Base-by-base conservation (phyloP, 2,329 filamentous ascomycete genomes). In the Penicillium vulpinum region DNA sequence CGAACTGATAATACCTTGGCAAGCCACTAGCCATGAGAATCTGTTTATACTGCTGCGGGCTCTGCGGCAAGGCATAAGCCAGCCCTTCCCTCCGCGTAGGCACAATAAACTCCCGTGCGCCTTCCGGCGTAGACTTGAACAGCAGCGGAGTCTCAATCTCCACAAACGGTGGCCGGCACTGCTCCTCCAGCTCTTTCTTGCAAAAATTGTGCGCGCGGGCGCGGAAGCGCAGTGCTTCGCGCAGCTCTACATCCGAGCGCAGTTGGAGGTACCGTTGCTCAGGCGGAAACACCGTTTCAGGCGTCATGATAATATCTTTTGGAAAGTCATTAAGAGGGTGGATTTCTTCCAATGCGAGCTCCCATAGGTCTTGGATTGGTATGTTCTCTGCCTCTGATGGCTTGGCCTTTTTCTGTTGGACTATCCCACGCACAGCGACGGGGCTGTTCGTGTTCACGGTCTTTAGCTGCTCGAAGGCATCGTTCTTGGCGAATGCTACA, bases 21-120 rank as follows among this genome's bases (percentile, higher is more conserved):
- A 97, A 83, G 0, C 93, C 93, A 59, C 90, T 89, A 0, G 92
- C 90, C 92, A 99, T 97, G 40, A 99, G 83, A 2, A 97, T 90
- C 77, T 99, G 94, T 77, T 99, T 99, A 72, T 97, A 99, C 73
- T 99, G 94, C 73, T 99, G 94, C 0, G 94, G 94, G 63, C 93
- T 97, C 73, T 99, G 95, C 0, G 92, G 92, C 21, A 99, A 79
- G 9, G 94, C 94, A 73, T 97, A 99, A 4, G 91, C 92, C 58
- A 87, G 78, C 0, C 91, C 91, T 1, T 81, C 82, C 35, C 82
- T 84, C 28, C 94, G 82, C 0, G 92, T 96, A 0, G 94, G 94
- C 5, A 99, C 93, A 6, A 99, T 75, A 61, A 99, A 99, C 72
- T 99, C 94, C 47, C 93, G 83, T 1, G 94, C 95, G 0, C 94